Conservation (phyloP, 371 early-diverging fungal genomes). For the Smittium culicis region DNA sequence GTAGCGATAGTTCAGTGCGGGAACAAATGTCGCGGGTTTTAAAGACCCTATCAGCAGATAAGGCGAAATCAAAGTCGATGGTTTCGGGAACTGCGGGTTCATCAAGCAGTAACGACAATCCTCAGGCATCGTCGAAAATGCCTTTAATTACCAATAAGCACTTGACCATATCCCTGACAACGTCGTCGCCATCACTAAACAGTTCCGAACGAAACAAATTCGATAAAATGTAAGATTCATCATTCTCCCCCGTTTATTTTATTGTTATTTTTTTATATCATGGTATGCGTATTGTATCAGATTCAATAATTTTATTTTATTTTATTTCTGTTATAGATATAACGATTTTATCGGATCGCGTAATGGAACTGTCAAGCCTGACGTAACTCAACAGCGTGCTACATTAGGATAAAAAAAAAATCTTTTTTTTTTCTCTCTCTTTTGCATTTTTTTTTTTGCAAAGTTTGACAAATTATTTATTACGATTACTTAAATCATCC, state of each 20-base stretch:
- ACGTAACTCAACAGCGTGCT: not conserved
- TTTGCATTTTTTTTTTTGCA: too few relatives aligned
- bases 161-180: not conserved
- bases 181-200: not conserved
- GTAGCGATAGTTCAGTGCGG: not conserved
- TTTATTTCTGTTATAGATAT: not conserved
- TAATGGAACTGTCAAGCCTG: not conserved
- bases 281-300: too few relatives aligned
- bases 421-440: too few relatives aligned
- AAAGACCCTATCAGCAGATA: not conserved
- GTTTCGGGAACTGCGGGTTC: not conserved
- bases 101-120: not conserved
- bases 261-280: too few relatives aligned
- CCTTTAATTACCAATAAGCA: not conserved
- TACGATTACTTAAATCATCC: too few relatives aligned
- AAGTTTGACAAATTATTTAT: too few relatives aligned
- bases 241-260: too few relatives aligned
- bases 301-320: not conserved
- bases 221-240: constrained; percentile 1
- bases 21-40: not conserved
- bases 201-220: not conserved
- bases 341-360: not conserved
- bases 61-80: too few relatives aligned
- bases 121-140: too few relatives aligned
- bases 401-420: not conserved